Percentiles rank a stretch among this genome's conserved stretches.
Evolutionary conservation across 169 alveolate genomes (phyloP).

Genomic region (Plasmodium gallinaceum): DNA sequence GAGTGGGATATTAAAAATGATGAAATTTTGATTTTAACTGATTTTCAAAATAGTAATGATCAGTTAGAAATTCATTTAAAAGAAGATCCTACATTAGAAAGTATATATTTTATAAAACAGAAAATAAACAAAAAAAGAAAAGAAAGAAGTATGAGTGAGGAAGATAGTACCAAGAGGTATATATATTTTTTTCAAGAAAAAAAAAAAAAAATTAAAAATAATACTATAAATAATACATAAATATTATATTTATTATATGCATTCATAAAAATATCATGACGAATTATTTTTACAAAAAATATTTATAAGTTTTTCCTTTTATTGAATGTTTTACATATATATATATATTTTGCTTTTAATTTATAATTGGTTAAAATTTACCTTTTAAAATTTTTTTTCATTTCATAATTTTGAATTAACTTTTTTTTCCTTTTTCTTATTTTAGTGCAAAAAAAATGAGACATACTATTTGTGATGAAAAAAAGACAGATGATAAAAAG

Average conservation of each 20-base stretch:
- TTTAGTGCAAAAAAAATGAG: slow-evolving; percentile 57
- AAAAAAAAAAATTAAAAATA: not conserved
- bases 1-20: slow-evolving; percentile 66
- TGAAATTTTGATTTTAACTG: slow-evolving; percentile 58
- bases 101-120: slow-evolving; percentile 22
- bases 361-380: no score
- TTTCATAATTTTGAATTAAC: not conserved
- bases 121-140: slow-evolving; percentile 45
- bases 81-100: slow-evolving; percentile 41
- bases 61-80: slow-evolving; percentile 64
- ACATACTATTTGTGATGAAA: slow-evolving; percentile 14
- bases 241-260: not conserved
- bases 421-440: slow-evolving; percentile 2
- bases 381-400: not conserved
- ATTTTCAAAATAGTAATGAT: slow-evolving; percentile 58
- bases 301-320: no score
- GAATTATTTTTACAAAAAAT: no score
- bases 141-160: not conserved
- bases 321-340: no score
- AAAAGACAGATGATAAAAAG: slow-evolving; percentile 4
- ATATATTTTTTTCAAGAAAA: not conserved
- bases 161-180: not conserved
- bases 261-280: no score
- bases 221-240: not conserved
- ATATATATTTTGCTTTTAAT: no score